Percentiles rank a stretch among this genome's conserved stretches.
Evolutionary conservation across 306 rosid species (phyloP).

Genomic region (Hippophae rhamnoides): DNA sequence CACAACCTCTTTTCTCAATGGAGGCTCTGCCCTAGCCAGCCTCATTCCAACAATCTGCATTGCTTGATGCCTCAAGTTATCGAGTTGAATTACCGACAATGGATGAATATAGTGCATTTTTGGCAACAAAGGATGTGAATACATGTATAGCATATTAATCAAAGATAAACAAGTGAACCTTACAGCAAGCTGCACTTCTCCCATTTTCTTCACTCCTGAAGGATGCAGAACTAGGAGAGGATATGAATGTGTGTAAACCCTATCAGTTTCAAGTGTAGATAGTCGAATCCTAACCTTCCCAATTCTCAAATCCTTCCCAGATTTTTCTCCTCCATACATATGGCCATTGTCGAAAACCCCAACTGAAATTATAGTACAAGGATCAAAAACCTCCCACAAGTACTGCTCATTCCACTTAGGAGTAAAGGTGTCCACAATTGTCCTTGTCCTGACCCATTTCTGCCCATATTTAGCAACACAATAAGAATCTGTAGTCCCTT

Average conservation of each 20-base stretch:
- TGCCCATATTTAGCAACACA: conserved; percentile 87
- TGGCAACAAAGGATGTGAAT: conserved; percentile 76
- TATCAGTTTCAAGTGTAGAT: conserved; percentile 74
- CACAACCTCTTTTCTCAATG: conserved; percentile 75
- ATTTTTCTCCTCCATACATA: conserved; percentile 46
- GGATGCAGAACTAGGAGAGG: conserved; percentile 62
- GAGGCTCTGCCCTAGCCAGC: conserved; percentile 73
- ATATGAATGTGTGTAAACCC: conserved; percentile 81
- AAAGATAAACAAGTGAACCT: conserved; percentile 71
- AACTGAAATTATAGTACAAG: conserved; percentile 61
- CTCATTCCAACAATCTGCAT: conserved; percentile 73
- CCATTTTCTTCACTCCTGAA: conserved; percentile 86
- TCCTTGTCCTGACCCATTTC: conserved; percentile 84
- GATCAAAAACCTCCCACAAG: conserved; percentile 89
- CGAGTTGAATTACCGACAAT: conserved; percentile 65
- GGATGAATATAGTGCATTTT: conserved; percentile 94
- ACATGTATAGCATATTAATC: conserved; percentile 59
- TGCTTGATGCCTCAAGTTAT: conserved; percentile 74
- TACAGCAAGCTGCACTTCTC: conserved; percentile 81
- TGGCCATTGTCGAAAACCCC: conserved; percentile 84
- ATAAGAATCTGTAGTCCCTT: conserved; percentile 67
- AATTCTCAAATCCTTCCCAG: conserved; percentile 63
- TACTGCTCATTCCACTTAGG: conserved; percentile 93
- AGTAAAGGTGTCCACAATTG: conserved; percentile 51
- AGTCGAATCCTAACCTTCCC: conserved; percentile 81